Base-by-base conservation (phyloP, 2,329 filamentous ascomycete species). In the Penicillium olsonii region DNA sequence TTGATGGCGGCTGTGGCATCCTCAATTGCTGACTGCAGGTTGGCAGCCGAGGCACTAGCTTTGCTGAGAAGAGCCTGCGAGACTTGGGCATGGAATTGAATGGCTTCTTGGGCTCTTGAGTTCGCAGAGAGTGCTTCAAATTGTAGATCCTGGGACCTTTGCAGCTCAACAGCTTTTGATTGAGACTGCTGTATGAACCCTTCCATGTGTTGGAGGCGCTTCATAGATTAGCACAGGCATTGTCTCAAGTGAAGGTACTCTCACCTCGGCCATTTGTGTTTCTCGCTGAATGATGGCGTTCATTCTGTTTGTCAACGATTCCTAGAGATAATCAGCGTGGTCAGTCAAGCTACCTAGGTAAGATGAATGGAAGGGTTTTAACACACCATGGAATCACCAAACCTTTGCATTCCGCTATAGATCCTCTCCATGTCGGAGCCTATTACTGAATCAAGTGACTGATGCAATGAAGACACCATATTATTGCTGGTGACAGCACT, bases 141-240 rank as follows among this genome's bases (percentile, higher is more conserved):
- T 39, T 76, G 71, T 19, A 62, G 53, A n/a, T 52, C 20, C 31
- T 76, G 72, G 5, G 60, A 54, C 44, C 60, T 57, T 18, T 66
- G 66, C 10, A 76, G 46, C 14, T 59, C 50, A 20, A 61, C 56
- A 3, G 71, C 66, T 47, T 57, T 70, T 2, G 39, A 18, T 45
- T 71, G 64, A 6, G 73, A 68, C 14, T 62, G 47, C 7, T 66
- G 55, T 24, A 76, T 65, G 2, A 63, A 58, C 3, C 29, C 46
- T 26, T 71, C 65, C 43, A 75, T 67, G 9, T 48, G 46, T 37
- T 58, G 57, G 7, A 76, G 56, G 18, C 63, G 68, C 73, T 76
- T 34, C 12, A n/a, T 7, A 35, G 5, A 24, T 70, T 45, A 70
- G 62, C 22, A 31, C 8, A 8, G 1, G 11, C 14, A 11, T 12